Evolutionary conservation across 1,139 yeast genomes (phyloP), one percentile per base, ranked within the genome.

Genomic region (Schizosaccharomyces versatilis): DNA sequence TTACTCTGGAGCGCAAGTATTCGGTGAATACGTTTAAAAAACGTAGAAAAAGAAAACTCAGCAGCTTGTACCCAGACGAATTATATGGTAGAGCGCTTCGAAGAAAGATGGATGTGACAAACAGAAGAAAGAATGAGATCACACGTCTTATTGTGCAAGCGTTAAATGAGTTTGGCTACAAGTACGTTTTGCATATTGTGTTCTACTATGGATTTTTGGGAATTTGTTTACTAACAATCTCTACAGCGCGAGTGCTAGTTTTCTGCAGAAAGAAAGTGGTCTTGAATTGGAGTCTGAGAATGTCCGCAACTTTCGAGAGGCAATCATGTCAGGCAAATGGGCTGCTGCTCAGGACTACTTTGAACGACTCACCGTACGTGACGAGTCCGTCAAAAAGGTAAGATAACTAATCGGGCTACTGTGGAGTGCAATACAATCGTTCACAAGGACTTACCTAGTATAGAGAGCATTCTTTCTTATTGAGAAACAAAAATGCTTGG

Each of bases 81-180:
- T 24, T 24, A 24, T 24, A 24, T 24, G 32, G 32, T 24, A 24
- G 32, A 24, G 32, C 49, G 7, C 14, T 12, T 19, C 49, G 49
- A 10, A 12, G 15, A 17, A 44, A 44, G 49, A 44, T 44, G 49
- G 49, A 19, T 17, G 6, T 44, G 49, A 32, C 36, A 10, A 32
- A 44, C 19, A 17, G 3, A 44, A 19, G 36, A 15, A 15, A 44
- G 36, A 14, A 24, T 17, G 79, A 77, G 61, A 67, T 75, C 10
- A 70, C 78, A 1, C 68, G 77, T 53, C 64, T 77, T 36, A 61
- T 77, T 41, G 71, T 76, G 39, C 79, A 76, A 59, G 66, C 77
- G 1, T 63, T 77, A 53, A 64, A 66, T 44, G 80, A 76, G 57
- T 59, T 76, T 57, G 80, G 80, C 2, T 74, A 73, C 60, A 57